phyloP scores from a whole-genome alignment of 257 asterid genomes.

The Ballota nigra region DNA sequence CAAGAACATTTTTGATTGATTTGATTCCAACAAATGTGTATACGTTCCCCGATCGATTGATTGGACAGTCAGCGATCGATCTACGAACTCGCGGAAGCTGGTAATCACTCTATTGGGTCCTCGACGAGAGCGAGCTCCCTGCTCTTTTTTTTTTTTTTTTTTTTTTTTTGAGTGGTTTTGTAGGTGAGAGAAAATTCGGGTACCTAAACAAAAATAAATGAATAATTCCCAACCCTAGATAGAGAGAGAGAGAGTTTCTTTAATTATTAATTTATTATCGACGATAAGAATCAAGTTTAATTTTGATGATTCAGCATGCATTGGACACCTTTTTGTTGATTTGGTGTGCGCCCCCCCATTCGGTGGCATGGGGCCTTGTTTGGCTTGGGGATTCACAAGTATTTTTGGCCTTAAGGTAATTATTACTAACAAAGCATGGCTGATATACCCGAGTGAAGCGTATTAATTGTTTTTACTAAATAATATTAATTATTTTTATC shows the following conservation, averaged over 20 bases:
- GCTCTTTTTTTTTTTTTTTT: not conserved
- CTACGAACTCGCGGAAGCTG: not conserved
- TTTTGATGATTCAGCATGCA: not conserved
- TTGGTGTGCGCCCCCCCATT: not conserved
- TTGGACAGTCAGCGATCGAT: slow-evolving; percentile 10
- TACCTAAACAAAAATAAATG: not conserved
- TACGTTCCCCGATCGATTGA: not conserved
- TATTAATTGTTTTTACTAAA: too few relatives aligned
- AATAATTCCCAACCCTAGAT: slow-evolving; percentile 24
- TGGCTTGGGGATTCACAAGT: not conserved
- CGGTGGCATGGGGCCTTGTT: not conserved
- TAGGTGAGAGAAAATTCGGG: not conserved
- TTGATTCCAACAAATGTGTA: too few relatives aligned
- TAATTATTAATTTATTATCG: not conserved
- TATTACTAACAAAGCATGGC: too few relatives aligned
- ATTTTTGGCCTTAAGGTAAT: too few relatives aligned
- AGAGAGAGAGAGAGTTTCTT: not conserved
- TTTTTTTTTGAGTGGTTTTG: too few relatives aligned
- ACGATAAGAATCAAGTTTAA: not conserved
- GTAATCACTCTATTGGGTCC: slow-evolving; percentile 6
- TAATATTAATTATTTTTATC: too few relatives aligned
- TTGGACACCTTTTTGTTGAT: not conserved
- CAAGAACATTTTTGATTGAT: slow-evolving; percentile 50
- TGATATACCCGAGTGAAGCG: too few relatives aligned
- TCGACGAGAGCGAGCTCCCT: not conserved